These are phyloP conservation scores for Alternaria triticimaculans DNA, from an alignment of 2,329 filamentous ascomycete genomes.

Conservation along the genomic window DNA sequence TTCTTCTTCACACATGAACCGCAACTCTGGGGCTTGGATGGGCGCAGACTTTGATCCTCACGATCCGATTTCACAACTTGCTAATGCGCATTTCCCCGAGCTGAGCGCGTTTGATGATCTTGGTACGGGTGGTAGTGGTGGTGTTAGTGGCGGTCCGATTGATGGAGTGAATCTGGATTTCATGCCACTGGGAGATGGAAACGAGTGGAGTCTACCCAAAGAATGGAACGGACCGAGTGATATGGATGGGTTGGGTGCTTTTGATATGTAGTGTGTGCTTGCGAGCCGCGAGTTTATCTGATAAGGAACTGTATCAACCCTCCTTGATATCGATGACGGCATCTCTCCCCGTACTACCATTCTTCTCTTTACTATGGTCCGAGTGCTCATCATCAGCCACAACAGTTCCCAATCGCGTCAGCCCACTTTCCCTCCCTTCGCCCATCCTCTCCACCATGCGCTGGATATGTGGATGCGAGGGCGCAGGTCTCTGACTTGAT, in stretches of 20 bases:
- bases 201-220: constrained; percentile 20
- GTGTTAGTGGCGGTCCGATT: background rate
- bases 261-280: constrained; percentile 5
- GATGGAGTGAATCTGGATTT: constrained; percentile 40
- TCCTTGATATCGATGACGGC: constrained; percentile 30
- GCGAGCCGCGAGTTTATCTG: background rate
- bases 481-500: constrained; percentile 17
- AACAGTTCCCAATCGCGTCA: constrained; percentile 31
- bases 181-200: constrained; percentile 31
- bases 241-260: constrained; percentile 37
- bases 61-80: constrained; percentile 32
- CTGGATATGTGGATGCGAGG: constrained; percentile 39
- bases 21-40: constrained; percentile 33
- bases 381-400: constrained; percentile 6
- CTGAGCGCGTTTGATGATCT: constrained; percentile 23
- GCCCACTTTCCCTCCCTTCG: constrained; percentile 34
- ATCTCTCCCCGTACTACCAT: constrained; percentile 21
- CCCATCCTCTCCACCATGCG: constrained; percentile 38
- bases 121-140: background rate
- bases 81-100: constrained; percentile 44
- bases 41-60: constrained; percentile 32
- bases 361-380: background rate
- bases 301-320: background rate
- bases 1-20: background rate
- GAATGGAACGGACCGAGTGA: constrained; percentile 29